phyloP scores from a whole-genome alignment of 75 land plant genomes.

The Cryptomeria japonica region DNA sequence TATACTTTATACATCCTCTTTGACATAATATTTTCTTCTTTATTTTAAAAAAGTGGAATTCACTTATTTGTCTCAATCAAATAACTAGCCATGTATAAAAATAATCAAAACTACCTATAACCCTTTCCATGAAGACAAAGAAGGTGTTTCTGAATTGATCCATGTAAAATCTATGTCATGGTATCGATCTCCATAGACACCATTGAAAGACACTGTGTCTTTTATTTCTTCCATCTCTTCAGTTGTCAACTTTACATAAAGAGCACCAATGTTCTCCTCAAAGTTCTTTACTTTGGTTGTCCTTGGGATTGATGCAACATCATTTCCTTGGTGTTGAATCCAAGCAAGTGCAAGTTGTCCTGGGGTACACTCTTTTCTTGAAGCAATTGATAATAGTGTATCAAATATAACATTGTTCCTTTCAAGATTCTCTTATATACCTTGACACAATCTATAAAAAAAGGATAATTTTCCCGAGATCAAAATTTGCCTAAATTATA shows the following conservation, averaged over 20 bases:
- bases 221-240: constrained; percentile 52
- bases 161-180: background rate
- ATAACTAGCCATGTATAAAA: no score
- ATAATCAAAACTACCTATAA: background rate
- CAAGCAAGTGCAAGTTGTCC: constrained; percentile 69
- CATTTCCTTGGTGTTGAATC: constrained; percentile 57
- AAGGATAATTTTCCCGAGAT: background rate
- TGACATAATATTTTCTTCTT: constrained; percentile 20
- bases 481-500: background rate
- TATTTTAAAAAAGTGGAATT: no score
- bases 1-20: background rate
- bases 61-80: background rate
- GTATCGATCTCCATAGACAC: constrained; percentile 39
- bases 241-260: constrained; percentile 31
- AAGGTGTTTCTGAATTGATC: constrained; percentile 26
- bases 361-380: constrained; percentile 44
- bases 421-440: constrained; percentile 50
- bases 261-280: constrained; percentile 42
- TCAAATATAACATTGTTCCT: constrained; percentile 43
- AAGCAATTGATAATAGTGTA: constrained; percentile 30
- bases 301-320: constrained; percentile 63
- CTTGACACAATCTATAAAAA: constrained; percentile 28
- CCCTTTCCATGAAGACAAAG: constrained; percentile 26
- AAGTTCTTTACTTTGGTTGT: constrained; percentile 61
- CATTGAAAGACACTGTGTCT: constrained; percentile 18